Conservation (phyloP, 1,139 yeast genomes). For the Kurtzmaniella quercitrusa region DNA sequence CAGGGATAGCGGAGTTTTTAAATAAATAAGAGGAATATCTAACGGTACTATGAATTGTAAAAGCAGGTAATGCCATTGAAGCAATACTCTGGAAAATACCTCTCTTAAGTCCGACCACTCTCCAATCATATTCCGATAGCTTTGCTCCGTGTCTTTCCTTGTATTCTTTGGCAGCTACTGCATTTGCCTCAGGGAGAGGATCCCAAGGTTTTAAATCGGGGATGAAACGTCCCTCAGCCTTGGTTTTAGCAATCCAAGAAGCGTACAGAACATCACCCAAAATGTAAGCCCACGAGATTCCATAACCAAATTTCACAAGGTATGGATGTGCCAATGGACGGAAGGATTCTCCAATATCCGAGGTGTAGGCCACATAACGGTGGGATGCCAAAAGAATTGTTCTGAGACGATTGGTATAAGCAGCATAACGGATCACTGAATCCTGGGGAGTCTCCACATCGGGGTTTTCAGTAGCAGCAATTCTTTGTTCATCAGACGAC, state of each 20-base stretch:
- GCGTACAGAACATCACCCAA: conserved; percentile 76
- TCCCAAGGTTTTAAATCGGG: conserved; percentile 73
- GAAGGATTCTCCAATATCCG: conserved; percentile 87
- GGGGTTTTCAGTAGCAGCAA: conserved; percentile 12
- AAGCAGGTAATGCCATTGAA: conserved; percentile 84
- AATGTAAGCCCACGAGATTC: conserved; percentile 72
- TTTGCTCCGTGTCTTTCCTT: conserved; percentile 19
- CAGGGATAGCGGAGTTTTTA: conserved; percentile 37
- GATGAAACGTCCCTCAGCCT: conserved; percentile 59
- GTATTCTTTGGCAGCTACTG: conserved; percentile 34
- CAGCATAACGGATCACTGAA: conserved; percentile 67
- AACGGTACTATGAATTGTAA: conserved; percentile 78
- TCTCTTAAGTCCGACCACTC: conserved; percentile 58
- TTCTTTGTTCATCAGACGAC: conserved; percentile 1
- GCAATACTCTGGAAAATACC: conserved; percentile 79
- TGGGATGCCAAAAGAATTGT: conserved; percentile 73
- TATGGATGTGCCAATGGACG: conserved; percentile 77
- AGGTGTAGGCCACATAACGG: conserved; percentile 81
- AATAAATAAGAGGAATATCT: conserved; percentile 60
- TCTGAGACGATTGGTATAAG: conserved; percentile 71
- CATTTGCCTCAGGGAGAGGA: conserved; percentile 40
- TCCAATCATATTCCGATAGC: conserved; percentile 57
- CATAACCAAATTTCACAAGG: conserved; percentile 63
- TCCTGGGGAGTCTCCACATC: conserved; percentile 38
- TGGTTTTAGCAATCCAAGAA: conserved; percentile 70